Conservation (phyloP, 2,329 filamentous ascomycete genomes). For the Trichophaea hybrida region DNA sequence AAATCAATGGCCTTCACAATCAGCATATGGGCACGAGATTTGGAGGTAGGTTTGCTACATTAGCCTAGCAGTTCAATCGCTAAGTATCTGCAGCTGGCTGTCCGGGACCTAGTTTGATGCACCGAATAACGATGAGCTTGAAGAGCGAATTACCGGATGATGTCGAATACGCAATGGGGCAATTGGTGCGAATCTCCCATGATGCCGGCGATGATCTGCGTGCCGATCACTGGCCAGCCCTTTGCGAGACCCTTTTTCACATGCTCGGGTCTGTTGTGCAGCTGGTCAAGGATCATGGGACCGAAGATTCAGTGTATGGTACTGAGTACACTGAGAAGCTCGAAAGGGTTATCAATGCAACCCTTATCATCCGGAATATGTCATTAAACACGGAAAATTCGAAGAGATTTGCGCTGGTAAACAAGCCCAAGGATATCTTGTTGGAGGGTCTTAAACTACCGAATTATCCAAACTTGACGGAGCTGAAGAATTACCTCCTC, state of each 20-base stretch:
- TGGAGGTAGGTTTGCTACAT: slow-evolving; percentile 18
- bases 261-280: slow-evolving; percentile 47
- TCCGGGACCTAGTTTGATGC: slow-evolving; percentile 16
- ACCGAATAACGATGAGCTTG: slow-evolving; percentile 45
- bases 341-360: slow-evolving; percentile 68
- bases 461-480: slow-evolving; percentile 53
- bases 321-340: slow-evolving; percentile 56
- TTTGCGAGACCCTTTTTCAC: slow-evolving; percentile 76
- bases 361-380: slow-evolving; percentile 86
- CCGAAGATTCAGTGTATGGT: slow-evolving; percentile 56
- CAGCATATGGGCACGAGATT: slow-evolving; percentile 9
- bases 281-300: slow-evolving; percentile 41
- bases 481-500: slow-evolving; percentile 79
- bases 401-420: slow-evolving; percentile 56
- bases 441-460: slow-evolving; percentile 71
- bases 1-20: slow-evolving; percentile 19
- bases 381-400: slow-evolving; percentile 86
- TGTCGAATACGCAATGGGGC: slow-evolving; percentile 83
- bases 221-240: slow-evolving; percentile 77
- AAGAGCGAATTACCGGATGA: slow-evolving; percentile 66
- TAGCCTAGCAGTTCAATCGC: slow-evolving; percentile 22
- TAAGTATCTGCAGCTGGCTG: slow-evolving; percentile 36
- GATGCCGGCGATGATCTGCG: slow-evolving; percentile 92
- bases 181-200: slow-evolving; percentile 87
- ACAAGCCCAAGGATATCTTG: slow-evolving; percentile 55